Conservation (phyloP, 805 yeast genomes). For the Saturnispora galanensis region DNA sequence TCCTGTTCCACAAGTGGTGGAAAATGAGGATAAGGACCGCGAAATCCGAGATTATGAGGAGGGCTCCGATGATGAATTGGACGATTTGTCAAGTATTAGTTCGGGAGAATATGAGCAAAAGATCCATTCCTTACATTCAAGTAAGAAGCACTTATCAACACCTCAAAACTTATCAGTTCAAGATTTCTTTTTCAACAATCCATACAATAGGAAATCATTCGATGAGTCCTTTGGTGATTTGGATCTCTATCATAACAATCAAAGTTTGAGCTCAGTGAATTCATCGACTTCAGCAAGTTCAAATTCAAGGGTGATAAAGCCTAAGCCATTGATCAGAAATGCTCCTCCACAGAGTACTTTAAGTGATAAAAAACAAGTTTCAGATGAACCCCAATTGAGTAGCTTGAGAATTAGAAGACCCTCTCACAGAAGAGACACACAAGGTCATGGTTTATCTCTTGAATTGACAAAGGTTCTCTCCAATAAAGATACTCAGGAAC, state of each 20-base stretch:
- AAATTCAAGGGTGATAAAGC: conserved; percentile 18
- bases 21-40: neutral
- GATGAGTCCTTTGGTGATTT: conserved; percentile 8
- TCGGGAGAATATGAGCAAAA: conserved; percentile 5
- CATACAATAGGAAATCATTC: conserved; percentile 14
- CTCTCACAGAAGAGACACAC: conserved; percentile 5
- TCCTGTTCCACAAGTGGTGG: neutral
- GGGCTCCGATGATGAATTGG: conserved; percentile 12
- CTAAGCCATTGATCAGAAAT: conserved; percentile 15
- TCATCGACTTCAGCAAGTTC: neutral
- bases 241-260: neutral
- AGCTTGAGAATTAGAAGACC: conserved; percentile 14
- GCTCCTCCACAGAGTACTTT: conserved; percentile 9
- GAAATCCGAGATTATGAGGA: neutral
- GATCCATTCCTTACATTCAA: conserved; percentile 5
- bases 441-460: conserved; percentile 5
- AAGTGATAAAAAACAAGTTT: conserved; percentile 4
- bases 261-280: neutral
- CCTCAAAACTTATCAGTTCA: conserved; percentile 35
- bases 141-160: neutral
- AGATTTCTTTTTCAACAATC: conserved; percentile 40
- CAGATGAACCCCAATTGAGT: conserved; percentile 12
- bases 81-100: conserved; percentile 6
- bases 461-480: no score
- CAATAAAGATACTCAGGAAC: neutral